Conservation (phyloP, 1,284 basidiomycete species). For the Thecaphora frezii region DNA sequence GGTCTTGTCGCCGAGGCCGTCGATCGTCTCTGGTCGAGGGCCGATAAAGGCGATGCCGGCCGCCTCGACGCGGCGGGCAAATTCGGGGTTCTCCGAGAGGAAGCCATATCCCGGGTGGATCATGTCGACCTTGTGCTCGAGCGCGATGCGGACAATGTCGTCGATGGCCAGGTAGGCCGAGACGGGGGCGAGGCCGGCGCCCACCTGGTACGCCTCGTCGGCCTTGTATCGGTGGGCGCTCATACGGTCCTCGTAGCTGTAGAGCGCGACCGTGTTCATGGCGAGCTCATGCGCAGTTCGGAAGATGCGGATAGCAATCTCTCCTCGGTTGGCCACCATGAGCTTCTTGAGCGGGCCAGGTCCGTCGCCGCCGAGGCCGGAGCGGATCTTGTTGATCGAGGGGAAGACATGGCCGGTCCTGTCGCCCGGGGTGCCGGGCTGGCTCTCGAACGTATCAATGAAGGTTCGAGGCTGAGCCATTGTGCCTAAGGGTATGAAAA, state of each 20-base stretch:
- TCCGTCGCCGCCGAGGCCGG: conserved; percentile 37
- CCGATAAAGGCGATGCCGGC: conserved; percentile 68
- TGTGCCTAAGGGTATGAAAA: too few relatives aligned
- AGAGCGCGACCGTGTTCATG: conserved; percentile 67
- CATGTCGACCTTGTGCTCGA: conserved; percentile 11
- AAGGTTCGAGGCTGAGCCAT: conserved; percentile 29
- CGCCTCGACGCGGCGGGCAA: conserved; percentile 60
- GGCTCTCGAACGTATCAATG: conserved; percentile 49
- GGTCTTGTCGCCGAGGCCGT: conserved; percentile 69
- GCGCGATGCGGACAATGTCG: conserved; percentile 16
- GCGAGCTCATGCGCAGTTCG: conserved; percentile 97
- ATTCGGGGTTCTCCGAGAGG: conserved; percentile 64
- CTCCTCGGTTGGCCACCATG: conserved; percentile 64
- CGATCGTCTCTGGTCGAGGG: conserved; percentile 65
- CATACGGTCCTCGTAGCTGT: conserved; percentile 65
- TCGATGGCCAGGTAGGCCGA: conserved; percentile 40
- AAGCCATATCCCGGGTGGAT: conserved; percentile 73
- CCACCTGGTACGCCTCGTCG: conserved; percentile 11
- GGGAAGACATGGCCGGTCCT: conserved; percentile 51
- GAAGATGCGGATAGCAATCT: conserved; percentile 66
- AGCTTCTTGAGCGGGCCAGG: conserved; percentile 47
- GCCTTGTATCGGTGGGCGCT: conserved; percentile 61
- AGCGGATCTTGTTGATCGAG: conserved; percentile 50
- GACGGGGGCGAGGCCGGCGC: conserved; percentile 75
- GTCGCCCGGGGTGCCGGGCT: conserved; percentile 49